Evolutionary conservation across 768 basidiomycete species (phyloP), one percentile per base, ranked within the genome.

Genomic region (Rhodotorula babjevae): DNA sequence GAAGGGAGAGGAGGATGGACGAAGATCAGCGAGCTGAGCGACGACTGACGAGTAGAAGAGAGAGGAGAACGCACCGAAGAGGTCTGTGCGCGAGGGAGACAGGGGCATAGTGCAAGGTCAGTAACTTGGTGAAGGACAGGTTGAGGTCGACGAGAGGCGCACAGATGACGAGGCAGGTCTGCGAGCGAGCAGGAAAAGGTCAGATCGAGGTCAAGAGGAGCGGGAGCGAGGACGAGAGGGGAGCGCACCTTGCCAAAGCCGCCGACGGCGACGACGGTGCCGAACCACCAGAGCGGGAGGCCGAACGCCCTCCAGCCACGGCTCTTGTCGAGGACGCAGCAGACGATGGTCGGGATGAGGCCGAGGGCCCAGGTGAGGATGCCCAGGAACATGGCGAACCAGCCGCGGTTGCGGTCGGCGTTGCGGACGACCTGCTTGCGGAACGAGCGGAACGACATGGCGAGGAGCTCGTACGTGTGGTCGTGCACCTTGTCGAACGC

Each of bases 341-440:
- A 69, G 18, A 73, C 72, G 58, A 73, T 69, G 27, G 72, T 69
- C 9, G 72, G 72, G 36, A 73, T 65, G 59, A 69, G 46, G 7
- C 72, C 72, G 31, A 73, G 68, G 1, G 55, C 55, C 60, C 68
- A 73, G 27, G 72, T 73, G 9, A 61, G 23, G 4, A 58, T 31
- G 15, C 72, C 72, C n/a, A 73, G 65, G 65, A 73, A 73, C 42
- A 69, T 69, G 16, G 72, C 72, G 52, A 73, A 73, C 49, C 50
- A 67, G 11, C 68, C 72, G 9, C 72, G 64, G 64, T 73, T 73
- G 50, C 72, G 64, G 50, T 73, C 72, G 61, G 72, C 72, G 56
- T 73, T 73, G 8, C 72, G 53, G 2, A 65, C 61, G 23, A 67
- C 58, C 27, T 73, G 68, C 68, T 69, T 68, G 56, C 66, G 56